phyloP scores from a whole-genome alignment of 352 stramenopile genomes.

The Phytophthora pini region DNA sequence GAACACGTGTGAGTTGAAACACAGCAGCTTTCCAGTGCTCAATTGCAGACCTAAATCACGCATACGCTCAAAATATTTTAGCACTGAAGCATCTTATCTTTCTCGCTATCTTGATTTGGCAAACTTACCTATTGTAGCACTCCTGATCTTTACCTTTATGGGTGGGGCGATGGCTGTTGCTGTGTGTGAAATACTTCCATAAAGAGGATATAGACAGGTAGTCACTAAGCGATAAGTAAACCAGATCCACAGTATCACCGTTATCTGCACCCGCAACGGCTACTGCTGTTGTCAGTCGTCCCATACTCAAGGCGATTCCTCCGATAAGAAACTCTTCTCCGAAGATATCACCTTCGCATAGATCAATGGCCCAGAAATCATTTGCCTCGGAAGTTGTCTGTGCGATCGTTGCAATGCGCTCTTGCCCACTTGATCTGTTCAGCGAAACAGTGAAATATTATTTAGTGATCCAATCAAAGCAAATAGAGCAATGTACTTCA shows the following conservation, averaged over 20 bases:
- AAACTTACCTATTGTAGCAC: constrained; percentile 1
- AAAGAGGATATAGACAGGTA: constrained; percentile 14
- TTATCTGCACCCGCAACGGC: constrained; percentile 2
- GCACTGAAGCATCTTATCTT: neutral
- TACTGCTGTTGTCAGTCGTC: constrained; percentile 32
- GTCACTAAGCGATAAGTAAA: constrained; percentile 33
- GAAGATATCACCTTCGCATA: constrained; percentile 51
- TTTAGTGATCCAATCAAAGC: neutral
- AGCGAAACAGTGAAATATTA: neutral
- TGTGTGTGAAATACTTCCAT: constrained; percentile 2
- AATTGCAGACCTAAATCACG: constrained; percentile 3
- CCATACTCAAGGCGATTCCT: neutral
- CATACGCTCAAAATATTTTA: neutral
- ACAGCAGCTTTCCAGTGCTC: constrained; percentile 28
- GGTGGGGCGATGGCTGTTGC: neutral
- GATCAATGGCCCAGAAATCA: constrained; percentile 31
- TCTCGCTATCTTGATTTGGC: neutral
- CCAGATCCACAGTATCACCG: constrained; percentile 14
- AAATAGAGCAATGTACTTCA: neutral
- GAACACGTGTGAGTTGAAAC: constrained; percentile 49
- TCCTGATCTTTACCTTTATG: neutral
- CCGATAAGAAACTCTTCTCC: constrained; percentile 44
- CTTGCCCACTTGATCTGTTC: constrained; percentile 8
- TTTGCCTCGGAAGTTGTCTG: neutral
- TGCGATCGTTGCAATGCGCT: neutral